phyloP scores from a whole-genome alignment of 805 yeast genomes.

The Tetrapisispora fleetii region DNA sequence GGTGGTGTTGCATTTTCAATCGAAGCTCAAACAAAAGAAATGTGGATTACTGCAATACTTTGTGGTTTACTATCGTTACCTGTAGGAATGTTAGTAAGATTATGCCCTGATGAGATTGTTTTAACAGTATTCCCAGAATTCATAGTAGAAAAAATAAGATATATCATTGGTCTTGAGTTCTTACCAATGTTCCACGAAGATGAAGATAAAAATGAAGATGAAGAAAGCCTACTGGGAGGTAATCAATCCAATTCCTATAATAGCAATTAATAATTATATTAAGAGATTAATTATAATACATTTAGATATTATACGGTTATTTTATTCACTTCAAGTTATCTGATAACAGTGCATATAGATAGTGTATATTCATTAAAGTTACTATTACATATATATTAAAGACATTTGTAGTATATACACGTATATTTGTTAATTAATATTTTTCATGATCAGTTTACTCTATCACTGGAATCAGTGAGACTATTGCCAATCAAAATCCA shows the following conservation, averaged over 20 bases:
- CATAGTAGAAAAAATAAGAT: slow-evolving; percentile 7
- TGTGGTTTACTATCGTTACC: slow-evolving; percentile 81
- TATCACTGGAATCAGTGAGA: too few relatives aligned
- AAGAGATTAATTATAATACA: background rate
- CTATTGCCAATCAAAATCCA: slow-evolving; percentile 5
- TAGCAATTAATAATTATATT: background rate
- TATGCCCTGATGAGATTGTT: slow-evolving; percentile 75
- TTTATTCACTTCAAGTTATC: background rate
- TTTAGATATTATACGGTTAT: too few relatives aligned
- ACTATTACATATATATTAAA: background rate
- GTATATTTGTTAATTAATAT: too few relatives aligned
- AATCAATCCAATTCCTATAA: background rate
- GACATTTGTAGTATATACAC: background rate
- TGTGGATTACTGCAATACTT: slow-evolving; percentile 84
- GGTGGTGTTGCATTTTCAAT: slow-evolving; percentile 95
- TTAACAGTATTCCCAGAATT: slow-evolving; percentile 54
- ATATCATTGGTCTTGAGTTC: slow-evolving; percentile 21
- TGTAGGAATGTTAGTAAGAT: slow-evolving; percentile 63
- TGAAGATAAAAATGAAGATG: slow-evolving; percentile 16
- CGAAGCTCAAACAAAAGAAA: slow-evolving; percentile 64
- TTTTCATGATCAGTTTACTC: background rate
- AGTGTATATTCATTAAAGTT: background rate
- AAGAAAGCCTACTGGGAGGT: slow-evolving; percentile 19
- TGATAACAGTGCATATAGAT: too few relatives aligned
- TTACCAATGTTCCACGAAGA: slow-evolving; percentile 8